Evolutionary conservation across 495 filamentous ascomycete species (phyloP), one percentile per base, ranked within the genome.

Genomic region (Durotheca rogersii): DNA sequence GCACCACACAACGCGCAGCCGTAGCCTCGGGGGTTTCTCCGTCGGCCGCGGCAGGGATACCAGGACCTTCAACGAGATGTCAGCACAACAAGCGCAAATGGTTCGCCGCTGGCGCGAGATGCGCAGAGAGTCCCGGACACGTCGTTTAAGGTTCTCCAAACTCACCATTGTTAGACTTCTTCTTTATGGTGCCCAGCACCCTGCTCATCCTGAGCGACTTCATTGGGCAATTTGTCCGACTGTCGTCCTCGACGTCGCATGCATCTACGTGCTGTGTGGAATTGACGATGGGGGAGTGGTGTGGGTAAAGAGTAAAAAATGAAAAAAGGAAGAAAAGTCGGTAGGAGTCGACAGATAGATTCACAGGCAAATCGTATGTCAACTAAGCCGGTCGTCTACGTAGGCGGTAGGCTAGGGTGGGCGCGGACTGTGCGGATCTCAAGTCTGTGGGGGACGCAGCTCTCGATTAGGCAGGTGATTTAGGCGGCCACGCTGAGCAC

Each of bases 11-110:
- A 36, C 77, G 71, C 15, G 61, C 41, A n/a, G 80, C 81, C 53
- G 74, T 78, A 18, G 71, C 78, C 61, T 85, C 81, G 32, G 83
- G 83, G 10, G 71, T 72, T 41, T 77, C 78, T 43, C 65, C 65
- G 6, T 64, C 60, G 5, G 70, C 49, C 41, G 68, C 66, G 12
- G 61, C 42, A 31, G 65, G 36, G 18, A 61, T 32, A 10, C 58
- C 52, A 50, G 58, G 50, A 23, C 29, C 49, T 53, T n/a, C 38
- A 20, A 38, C 30, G 31, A 11, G 23, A 11, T 29, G 37, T 47
- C 38, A 53, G 48, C 20, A 15, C 44, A 44, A n/a, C 47, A 56
- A 33, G 20, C 32, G 16, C 51, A 41, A 55, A 41, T 9, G 23
- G 23, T 4, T 20, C 39, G 31, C 11, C 16, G 16, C 23, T 45